Evolutionary conservation across 768 basidiomycete genomes (phyloP).

Genomic region (Lyophyllum semitale): DNA sequence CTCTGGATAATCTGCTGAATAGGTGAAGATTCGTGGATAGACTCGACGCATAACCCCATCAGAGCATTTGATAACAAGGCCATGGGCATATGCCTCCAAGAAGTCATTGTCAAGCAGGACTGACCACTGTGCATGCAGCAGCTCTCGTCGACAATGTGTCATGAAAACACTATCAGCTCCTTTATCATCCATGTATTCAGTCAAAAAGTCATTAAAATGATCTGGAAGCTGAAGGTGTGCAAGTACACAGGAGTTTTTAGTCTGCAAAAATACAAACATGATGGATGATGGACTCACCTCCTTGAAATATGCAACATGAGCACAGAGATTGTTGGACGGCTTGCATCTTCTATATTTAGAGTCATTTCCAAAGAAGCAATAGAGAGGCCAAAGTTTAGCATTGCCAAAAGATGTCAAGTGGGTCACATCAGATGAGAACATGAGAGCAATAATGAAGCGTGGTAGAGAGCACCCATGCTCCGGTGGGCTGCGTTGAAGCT

Average conservation of each 20-base stretch:
- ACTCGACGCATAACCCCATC: slow-evolving; percentile 23
- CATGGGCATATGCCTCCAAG: no score
- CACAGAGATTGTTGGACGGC: slow-evolving; percentile 18
- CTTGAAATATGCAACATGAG: slow-evolving; percentile 29
- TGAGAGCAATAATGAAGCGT: slow-evolving; percentile 22
- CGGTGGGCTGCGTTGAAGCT: slow-evolving; percentile 6
- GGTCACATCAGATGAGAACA: slow-evolving; percentile 36
- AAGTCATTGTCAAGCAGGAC: no score
- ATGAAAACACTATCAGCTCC: background rate
- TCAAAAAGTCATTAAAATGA: slow-evolving; percentile 3
- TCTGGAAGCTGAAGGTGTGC: slow-evolving; percentile 4
- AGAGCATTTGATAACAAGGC: no score
- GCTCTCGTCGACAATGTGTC: slow-evolving; percentile 23
- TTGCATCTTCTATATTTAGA: slow-evolving; percentile 32
- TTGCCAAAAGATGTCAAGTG: slow-evolving; percentile 37
- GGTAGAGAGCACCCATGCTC: slow-evolving; percentile 18
- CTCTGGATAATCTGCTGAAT: slow-evolving; percentile 33
- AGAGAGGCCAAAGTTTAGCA: no score
- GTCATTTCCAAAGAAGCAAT: slow-evolving; percentile 31
- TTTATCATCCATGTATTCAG: background rate
- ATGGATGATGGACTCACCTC: slow-evolving; percentile 23
- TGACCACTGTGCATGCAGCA: slow-evolving; percentile 27
- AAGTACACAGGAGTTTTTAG: background rate
- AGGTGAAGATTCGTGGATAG: slow-evolving; percentile 28
- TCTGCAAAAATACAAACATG: background rate